These are phyloP conservation scores for Tuber borchii DNA, from an alignment of 495 filamentous ascomycete genomes.

Conservation along the genomic window DNA sequence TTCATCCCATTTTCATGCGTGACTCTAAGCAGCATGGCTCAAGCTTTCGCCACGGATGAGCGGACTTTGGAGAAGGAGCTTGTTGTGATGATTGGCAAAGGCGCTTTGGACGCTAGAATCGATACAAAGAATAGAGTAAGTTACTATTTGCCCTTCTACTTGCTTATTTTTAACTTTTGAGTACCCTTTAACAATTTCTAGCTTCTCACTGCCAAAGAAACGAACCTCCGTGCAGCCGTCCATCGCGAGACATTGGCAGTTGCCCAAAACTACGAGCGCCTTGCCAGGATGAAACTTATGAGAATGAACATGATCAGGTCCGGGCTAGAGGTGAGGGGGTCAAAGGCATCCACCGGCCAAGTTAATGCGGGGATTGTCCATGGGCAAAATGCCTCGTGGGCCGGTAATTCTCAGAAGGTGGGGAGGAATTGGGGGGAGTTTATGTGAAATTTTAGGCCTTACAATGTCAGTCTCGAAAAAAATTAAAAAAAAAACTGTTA, in stretches of 20 bases:
- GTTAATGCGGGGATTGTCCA: neutral
- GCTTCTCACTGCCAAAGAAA: constrained; percentile 63
- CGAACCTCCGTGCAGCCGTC: constrained; percentile 58
- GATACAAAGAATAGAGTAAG: constrained; percentile 70
- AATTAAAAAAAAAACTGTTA: neutral
- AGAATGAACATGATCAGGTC: constrained; percentile 66
- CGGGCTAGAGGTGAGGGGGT: constrained; percentile 62
- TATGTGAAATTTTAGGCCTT: neutral
- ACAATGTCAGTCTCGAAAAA: neutral
- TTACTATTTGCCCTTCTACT: neutral
- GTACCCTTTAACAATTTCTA: constrained; percentile 39
- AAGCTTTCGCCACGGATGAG: constrained; percentile 48
- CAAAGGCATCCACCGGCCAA: constrained; percentile 22
- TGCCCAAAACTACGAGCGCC: constrained; percentile 63
- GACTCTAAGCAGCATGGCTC: constrained; percentile 61
- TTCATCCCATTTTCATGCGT: constrained; percentile 73
- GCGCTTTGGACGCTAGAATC: constrained; percentile 69
- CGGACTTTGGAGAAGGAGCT: constrained; percentile 51
- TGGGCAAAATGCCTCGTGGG: neutral
- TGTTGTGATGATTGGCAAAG: constrained; percentile 63
- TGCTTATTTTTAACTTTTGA: neutral
- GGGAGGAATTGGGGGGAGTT: neutral
- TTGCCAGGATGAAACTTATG: constrained; percentile 65
- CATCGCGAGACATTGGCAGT: constrained; percentile 60
- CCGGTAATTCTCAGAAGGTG: neutral